Base-by-base conservation (phyloP, 1,284 basidiomycete species). In the Melampsora americana region DNA sequence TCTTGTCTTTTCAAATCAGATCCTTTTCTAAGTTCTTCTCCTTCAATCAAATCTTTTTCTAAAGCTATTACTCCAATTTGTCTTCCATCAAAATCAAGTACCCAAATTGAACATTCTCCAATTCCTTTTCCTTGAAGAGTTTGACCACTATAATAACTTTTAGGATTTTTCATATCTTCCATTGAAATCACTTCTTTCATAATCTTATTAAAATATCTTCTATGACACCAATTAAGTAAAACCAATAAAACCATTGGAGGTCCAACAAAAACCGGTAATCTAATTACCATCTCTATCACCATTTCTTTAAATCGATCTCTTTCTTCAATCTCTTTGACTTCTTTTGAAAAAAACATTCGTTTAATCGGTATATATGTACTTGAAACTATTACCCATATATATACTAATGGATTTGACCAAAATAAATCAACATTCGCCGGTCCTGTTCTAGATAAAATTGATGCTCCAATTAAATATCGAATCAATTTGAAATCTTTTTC, bases 361-460 rank as follows among this genome's bases (percentile, higher is more conserved):
- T 59, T 20, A 20, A 74, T 20, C 18, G 72, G 64, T 6, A 50
- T 20, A 65, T 68, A 68, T 20, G 48, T n/a, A 23, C 56, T 75
- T 50, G 61, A 75, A 30, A n/a, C 16, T 39, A 53, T 68, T 3
- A 66, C 48, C 72, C 72, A 75, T 23, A 75, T 18, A 23, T 75
- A 75, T n/a, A 75, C 28, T 26, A 67, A 32, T 50, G 72, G 72
- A 48, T 67, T 75, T 7, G 44, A 28, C 74, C 74, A 76, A 61
- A 76, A 76, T 7, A 50, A 46, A 2, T 48, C 3, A 20, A 35
- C 50, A 67, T 69, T 76, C 2, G 74, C 67, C 5, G 61, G 7
- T 0, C 59, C 66, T 11, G 66, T 76, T 7, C 35, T 26, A 0
- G 59, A 53, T 28, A 76, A 48, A 32, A 69, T 62, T 6, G 66